Evolutionary conservation across 2,329 filamentous ascomycete species (phyloP), one percentile per base, ranked within the genome.

Genomic region (Ciborinia camelliae): DNA sequence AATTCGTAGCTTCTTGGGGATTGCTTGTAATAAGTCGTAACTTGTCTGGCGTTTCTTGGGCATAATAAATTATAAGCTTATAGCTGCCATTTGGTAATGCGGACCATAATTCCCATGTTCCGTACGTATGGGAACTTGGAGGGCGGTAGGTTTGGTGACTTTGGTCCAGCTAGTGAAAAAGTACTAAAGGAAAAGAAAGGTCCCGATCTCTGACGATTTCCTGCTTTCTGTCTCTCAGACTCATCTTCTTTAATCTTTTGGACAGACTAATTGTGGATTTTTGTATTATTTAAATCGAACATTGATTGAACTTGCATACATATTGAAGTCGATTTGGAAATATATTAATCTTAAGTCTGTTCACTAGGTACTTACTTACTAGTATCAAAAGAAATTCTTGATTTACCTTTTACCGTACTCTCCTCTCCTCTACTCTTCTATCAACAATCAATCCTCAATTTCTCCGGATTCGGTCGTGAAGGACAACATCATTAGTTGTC

Each of bases 181-280:
- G 48, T 62, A 62, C 60, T 62, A 62, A 62, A 62, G 60, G 60
- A 47, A 47, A 62, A 62, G 45, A 32, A 54, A 18, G 45, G 39
- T 43, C 60, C 60, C 48, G 23, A 52, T 53, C 53, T 52, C 45
- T 32, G 23, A 30, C 39, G 28, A 39, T 18, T n/a, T 6, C 14
- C 28, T 26, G 28, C 20, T 37, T 47, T 23, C 58, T 39, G 14
- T 28, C 35, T 48, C 39, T 20, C 30, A 39, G 51, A 47, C 39
- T 60, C 3, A 35, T 39, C 20, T 55, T 61, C 26, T 53, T 45
- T 32, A 28, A 37, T 52, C 47, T 32, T n/a, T 30, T 52, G 23
- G n/a, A 30, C 15, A n/a, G n/a, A n/a, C 9, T 51, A 26, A 59
- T 59, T 61, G n/a, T 48, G 35, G 50, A 47, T n/a, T 37, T 48